Percentiles rank a stretch among this genome's conserved stretches.
Evolutionary conservation across 441 rosid species (phyloP).

Genomic region (Gossypium davidsonii): DNA sequence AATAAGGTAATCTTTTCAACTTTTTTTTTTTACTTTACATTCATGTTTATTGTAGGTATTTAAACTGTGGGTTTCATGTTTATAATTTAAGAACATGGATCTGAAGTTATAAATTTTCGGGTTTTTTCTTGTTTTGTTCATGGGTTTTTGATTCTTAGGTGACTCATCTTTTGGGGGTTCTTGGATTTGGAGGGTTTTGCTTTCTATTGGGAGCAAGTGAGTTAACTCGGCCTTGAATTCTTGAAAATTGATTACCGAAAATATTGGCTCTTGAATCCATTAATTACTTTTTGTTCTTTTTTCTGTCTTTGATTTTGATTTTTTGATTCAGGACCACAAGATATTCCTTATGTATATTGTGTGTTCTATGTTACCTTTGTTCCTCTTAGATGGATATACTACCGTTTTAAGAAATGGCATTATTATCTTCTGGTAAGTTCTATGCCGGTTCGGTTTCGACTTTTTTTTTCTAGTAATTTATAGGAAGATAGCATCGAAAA

Average conservation of each 20-base stretch:
- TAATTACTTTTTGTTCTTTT: not conserved
- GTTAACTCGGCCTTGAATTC: slow-evolving; percentile 23
- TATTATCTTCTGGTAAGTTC: slow-evolving; percentile 86
- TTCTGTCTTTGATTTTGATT: not conserved
- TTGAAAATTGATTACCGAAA: not conserved
- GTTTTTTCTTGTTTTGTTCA: not conserved
- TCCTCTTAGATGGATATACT: slow-evolving; percentile 95
- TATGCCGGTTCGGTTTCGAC: not conserved
- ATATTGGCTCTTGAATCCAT: not conserved
- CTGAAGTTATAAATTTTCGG: not conserved
- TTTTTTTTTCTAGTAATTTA: not conserved
- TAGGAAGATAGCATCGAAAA: not conserved
- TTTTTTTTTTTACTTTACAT: not conserved
- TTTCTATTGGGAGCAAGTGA: slow-evolving; percentile 91
- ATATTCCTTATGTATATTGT: slow-evolving; percentile 80
- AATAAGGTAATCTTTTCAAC: slow-evolving; percentile 43
- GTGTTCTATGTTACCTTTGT: slow-evolving; percentile 73
- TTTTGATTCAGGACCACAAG: slow-evolving; percentile 68
- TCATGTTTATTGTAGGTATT: not conserved
- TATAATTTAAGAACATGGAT: not conserved
- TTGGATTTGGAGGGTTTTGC: slow-evolving; percentile 89
- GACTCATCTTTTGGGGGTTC: slow-evolving; percentile 85
- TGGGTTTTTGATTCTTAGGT: slow-evolving; percentile 40
- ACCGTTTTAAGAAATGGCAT: slow-evolving; percentile 94
- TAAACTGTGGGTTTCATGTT: not conserved